Conservation (phyloP, 148 eudicot genomes). For the Polygonum maritimum region DNA sequence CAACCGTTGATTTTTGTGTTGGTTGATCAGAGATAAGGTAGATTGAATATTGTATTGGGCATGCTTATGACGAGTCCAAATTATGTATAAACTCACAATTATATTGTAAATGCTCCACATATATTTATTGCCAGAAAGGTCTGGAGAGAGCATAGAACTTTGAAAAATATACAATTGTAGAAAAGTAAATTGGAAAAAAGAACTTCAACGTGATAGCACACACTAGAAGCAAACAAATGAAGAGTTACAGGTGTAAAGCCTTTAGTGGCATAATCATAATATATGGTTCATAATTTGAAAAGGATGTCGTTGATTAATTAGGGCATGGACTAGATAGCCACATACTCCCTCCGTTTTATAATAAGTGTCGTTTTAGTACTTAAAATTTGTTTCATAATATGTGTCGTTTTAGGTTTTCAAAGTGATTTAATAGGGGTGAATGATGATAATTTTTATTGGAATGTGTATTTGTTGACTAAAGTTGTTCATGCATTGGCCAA, state of each 20-base stretch:
- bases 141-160: background rate
- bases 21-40: too few relatives aligned
- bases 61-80: background rate
- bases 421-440: too few relatives aligned
- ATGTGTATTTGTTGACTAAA: too few relatives aligned
- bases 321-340: background rate
- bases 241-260: background rate
- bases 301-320: background rate
- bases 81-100: background rate
- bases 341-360: too few relatives aligned
- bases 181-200: background rate
- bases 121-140: too few relatives aligned
- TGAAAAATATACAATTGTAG: background rate
- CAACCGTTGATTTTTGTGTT: too few relatives aligned
- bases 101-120: background rate
- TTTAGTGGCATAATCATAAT: background rate
- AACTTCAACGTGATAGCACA: background rate
- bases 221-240: background rate
- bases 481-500: too few relatives aligned
- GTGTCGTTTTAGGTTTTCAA: too few relatives aligned
- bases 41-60: too few relatives aligned
- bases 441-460: too few relatives aligned
- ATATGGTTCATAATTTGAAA: background rate
- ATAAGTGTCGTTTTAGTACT: too few relatives aligned
- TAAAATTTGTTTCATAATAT: too few relatives aligned